A percentile compares a stretch with the other conserved stretches of the same genome.
phyloP scores from a whole-genome alignment of 176 grass and related monocot species.

The Triticum monococcum region DNA sequence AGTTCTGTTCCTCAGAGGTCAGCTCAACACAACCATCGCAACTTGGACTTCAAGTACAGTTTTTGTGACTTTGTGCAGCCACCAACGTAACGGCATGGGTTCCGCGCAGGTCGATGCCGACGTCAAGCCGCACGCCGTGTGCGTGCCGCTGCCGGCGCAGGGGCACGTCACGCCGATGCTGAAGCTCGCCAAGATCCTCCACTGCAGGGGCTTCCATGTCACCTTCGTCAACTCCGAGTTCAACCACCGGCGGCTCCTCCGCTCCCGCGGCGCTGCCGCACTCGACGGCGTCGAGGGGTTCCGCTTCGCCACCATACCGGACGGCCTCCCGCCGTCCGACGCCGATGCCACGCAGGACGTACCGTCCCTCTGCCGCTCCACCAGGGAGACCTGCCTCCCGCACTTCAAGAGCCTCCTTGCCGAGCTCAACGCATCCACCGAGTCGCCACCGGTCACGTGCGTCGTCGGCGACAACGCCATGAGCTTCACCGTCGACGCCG shows the following conservation, averaged over 20 bases:
- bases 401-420: constrained; percentile 31
- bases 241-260: constrained; percentile 53
- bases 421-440: constrained; percentile 20
- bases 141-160: constrained; percentile 47
- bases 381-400: constrained; percentile 23
- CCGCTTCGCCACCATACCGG: constrained; percentile 50
- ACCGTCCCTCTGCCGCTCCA: constrained; percentile 28
- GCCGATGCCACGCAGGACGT: constrained; percentile 46
- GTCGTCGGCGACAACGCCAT: constrained; percentile 41
- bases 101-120: neutral
- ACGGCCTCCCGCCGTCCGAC: constrained; percentile 50
- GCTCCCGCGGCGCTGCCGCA: constrained; percentile 21
- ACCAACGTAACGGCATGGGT: constrained; percentile 25
- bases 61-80: neutral
- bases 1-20: neutral
- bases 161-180: constrained; percentile 71
- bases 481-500: constrained; percentile 48
- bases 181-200: constrained; percentile 63
- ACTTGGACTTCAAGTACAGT: neutral
- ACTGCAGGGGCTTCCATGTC: constrained; percentile 54
- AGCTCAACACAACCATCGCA: neutral
- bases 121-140: constrained; percentile 49
- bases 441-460: constrained; percentile 49
- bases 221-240: constrained; percentile 73
- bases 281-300: constrained; percentile 35